phyloP scores from a whole-genome alignment of 768 basidiomycete species.

The Termitomyces heimii region DNA sequence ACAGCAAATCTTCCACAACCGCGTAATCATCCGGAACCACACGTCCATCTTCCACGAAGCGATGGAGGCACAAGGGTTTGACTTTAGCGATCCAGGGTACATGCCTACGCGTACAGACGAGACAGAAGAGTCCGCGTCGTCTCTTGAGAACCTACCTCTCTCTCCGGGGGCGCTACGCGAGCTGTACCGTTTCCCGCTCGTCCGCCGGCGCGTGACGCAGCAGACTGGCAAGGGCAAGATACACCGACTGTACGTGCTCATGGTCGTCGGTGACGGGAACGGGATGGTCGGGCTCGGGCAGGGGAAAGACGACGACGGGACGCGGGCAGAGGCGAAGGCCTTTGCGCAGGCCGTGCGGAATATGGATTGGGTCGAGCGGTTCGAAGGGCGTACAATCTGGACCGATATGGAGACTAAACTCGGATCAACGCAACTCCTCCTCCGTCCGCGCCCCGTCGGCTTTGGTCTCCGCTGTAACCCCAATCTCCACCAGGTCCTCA shows the following conservation, averaged over 20 bases:
- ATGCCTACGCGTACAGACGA: constrained; percentile 22
- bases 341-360: constrained; percentile 68
- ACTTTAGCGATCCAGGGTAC: constrained; percentile 23
- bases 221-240: constrained; percentile 96
- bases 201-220: constrained; percentile 61
- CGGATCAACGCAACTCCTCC: constrained; percentile 72
- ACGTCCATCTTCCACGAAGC: constrained; percentile 56
- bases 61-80: constrained; percentile 24
- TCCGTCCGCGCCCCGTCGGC: constrained; percentile 81
- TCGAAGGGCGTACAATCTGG: constrained; percentile 93
- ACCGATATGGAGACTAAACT: constrained; percentile 83
- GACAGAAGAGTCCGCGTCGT: constrained; percentile 22
- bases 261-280: constrained; percentile 77
- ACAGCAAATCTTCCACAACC: constrained; percentile 50
- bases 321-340: constrained; percentile 53
- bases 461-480: constrained; percentile 92
- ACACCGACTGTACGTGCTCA: constrained; percentile 50
- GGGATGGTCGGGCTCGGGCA: constrained; percentile 82
- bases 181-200: constrained; percentile 36
- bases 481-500: constrained; percentile 80
- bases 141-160: constrained; percentile 21
- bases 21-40: constrained; percentile 65
- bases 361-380: constrained; percentile 93
- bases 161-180: constrained; percentile 12
- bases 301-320: constrained; percentile 61